Percentiles rank a stretch among this genome's conserved stretches.
Conservation (phyloP, 2,329 filamentous ascomycete genomes). For the Sphaceloma murrayae region DNA sequence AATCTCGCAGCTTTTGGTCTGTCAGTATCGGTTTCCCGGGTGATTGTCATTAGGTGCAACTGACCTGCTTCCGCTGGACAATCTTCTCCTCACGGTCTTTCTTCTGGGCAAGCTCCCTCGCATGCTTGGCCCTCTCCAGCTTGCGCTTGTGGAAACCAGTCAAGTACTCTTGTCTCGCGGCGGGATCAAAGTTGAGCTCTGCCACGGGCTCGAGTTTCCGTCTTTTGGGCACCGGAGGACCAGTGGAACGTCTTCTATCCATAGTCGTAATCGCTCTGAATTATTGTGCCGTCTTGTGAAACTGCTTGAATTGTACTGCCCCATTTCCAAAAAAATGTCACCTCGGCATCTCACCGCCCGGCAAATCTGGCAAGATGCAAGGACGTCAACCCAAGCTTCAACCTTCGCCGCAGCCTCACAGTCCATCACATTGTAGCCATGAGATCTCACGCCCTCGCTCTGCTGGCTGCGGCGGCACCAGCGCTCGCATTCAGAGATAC, state of each 20-base stretch:
- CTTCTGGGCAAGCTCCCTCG: slow-evolving; percentile 70
- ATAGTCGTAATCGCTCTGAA: too few species aligned
- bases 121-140: slow-evolving; percentile 69
- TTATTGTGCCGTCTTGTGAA: too few species aligned
- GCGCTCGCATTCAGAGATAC: slow-evolving; percentile 70
- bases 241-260: too few species aligned
- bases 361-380: neutral
- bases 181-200: slow-evolving; percentile 76
- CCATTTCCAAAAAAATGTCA: neutral
- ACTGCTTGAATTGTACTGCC: neutral
- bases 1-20: slow-evolving; percentile 61
- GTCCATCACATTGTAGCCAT: slow-evolving; percentile 2
- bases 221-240: slow-evolving; percentile 55
- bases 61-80: slow-evolving; percentile 63
- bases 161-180: slow-evolving; percentile 73
- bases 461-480: neutral
- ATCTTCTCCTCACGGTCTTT: slow-evolving; percentile 69
- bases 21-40: neutral
- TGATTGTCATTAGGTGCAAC: slow-evolving; percentile 19
- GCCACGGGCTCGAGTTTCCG: slow-evolving; percentile 56
- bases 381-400: neutral
- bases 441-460: neutral
- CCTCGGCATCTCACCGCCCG: neutral
- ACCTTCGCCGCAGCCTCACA: neutral
- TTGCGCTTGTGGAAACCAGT: slow-evolving; percentile 98